Base-by-base conservation (phyloP, 2,329 filamentous ascomycete species). In the Lasiodiplodia hormozganensis region DNA sequence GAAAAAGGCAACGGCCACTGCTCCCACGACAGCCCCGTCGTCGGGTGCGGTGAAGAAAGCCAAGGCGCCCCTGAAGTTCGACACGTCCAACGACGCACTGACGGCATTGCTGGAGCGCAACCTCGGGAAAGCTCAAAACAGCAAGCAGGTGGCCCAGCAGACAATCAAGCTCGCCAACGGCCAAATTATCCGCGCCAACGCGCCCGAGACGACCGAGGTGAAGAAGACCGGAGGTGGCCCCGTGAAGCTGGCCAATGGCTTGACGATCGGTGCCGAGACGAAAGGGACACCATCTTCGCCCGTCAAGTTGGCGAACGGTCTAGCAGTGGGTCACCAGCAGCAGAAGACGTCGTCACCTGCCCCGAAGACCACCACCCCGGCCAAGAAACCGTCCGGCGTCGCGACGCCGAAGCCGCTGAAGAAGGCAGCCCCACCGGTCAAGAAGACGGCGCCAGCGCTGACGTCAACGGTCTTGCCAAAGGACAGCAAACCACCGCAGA, bases 111-210 rank as follows among this genome's bases (percentile, higher is more conserved):
- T 68, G 25, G 34, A 52, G 5, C 64, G 51, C 51, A 51, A 68
- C 12, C 38, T 68, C 8, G 67, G 67, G 14, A 51, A 68, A 31
- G 67, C 67, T 3, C 21, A 65, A 16, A 56, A 56, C 40, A 65
- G 67, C 67, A 57, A 43, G n/a, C 67, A 68, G 36, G 25, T 65
- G 2, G 67, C 67, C 4, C 58, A 65, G 28, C 67, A 68, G 52
- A 68, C 67, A 1, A 58, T 68, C 51, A 62, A 56, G 4, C 67
- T 68, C 2, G 67, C 67, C 8, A 68, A 65, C 28, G 67, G 67
- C 8, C 49, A 68, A 11, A 34, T 47, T n/a, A 68, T 68, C 52
- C 64, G 38, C 16, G 67, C 67, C 0, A 28, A 8, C 23, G 52
- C 52, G 6, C 58, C 51, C 3, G 67, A 65, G 34, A 58, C 52